phyloP scores from a whole-genome alignment of 1,284 basidiomycete species.

The Boletus austroedulis region DNA sequence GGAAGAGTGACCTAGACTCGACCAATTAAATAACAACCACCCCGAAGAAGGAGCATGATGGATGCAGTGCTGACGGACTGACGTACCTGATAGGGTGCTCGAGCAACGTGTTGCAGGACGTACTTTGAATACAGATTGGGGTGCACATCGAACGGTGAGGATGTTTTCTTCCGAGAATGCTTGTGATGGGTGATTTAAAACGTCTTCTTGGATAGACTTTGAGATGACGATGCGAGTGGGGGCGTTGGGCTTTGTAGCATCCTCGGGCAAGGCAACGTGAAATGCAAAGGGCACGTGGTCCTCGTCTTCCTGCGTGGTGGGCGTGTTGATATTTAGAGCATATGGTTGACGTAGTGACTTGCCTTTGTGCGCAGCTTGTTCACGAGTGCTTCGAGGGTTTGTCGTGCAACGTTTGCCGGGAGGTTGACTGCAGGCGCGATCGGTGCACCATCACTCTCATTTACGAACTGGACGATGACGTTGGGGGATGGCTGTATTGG shows the following conservation, averaged over 20 bases:
- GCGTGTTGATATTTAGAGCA: slow-evolving; percentile 1
- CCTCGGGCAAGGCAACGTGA: slow-evolving; percentile 70
- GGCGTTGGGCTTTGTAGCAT: slow-evolving; percentile 50
- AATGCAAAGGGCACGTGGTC: slow-evolving; percentile 90
- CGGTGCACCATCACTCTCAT: slow-evolving; percentile 76
- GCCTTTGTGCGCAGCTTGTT: slow-evolving; percentile 81
- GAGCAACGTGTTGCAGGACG: slow-evolving; percentile 92
- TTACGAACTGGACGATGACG: slow-evolving; percentile 87
- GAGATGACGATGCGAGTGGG: slow-evolving; percentile 77
- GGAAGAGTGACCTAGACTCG: slow-evolving; percentile 73
- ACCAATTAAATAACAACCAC: slow-evolving; percentile 6
- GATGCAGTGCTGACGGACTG: slow-evolving; percentile 12
- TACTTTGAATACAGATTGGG: slow-evolving; percentile 95
- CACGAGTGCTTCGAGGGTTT: slow-evolving; percentile 80
- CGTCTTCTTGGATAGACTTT: slow-evolving; percentile 77
- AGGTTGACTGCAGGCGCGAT: slow-evolving; percentile 86
- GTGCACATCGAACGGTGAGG: slow-evolving; percentile 84
- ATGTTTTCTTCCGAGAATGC: slow-evolving; percentile 84
- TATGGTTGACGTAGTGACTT: slow-evolving; percentile 18
- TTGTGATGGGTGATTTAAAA: slow-evolving; percentile 68
- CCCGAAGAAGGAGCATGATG: slow-evolving; percentile 2
- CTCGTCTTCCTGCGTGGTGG: slow-evolving; percentile 53
- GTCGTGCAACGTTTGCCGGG: slow-evolving; percentile 82
- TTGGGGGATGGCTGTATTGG: slow-evolving; percentile 57
- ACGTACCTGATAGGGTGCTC: slow-evolving; percentile 80